Percentiles rank a stretch among this genome's conserved stretches.
Conservation (phyloP, 306 rosid species). For the Casuarina cunninghamiana region DNA sequence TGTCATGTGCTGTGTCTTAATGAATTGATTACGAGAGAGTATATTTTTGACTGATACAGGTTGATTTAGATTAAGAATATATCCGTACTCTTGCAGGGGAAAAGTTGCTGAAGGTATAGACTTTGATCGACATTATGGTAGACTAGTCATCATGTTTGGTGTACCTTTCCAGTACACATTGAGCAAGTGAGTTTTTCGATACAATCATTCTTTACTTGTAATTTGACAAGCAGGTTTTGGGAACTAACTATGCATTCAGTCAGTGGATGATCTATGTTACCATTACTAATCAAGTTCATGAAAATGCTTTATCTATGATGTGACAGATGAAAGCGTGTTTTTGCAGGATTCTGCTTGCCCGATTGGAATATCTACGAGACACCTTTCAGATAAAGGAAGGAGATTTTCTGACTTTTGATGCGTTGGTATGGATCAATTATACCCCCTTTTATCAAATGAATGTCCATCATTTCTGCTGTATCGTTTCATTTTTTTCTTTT, state of each 20-base stretch:
- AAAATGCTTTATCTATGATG: constrained; percentile 17
- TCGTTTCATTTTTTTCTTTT: constrained; percentile 4
- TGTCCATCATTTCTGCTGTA: constrained; percentile 11
- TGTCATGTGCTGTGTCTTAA: background rate
- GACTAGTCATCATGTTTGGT: constrained; percentile 89
- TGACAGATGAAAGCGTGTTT: constrained; percentile 20
- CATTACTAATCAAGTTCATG: constrained; percentile 1
- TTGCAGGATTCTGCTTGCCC: constrained; percentile 86
- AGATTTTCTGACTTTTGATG: constrained; percentile 94
- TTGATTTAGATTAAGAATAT: background rate
- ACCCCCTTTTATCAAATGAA: constrained; percentile 13
- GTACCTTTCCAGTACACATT: constrained; percentile 92
- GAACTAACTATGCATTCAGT: background rate
- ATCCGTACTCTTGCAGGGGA: constrained; percentile 53
- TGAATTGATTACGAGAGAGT: background rate
- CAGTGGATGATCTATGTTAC: constrained; percentile 3
- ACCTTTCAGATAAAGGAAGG: constrained; percentile 95
- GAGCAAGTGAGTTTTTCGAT: constrained; percentile 69
- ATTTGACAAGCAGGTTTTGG: background rate
- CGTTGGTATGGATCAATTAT: constrained; percentile 54
- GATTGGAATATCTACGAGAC: constrained; percentile 76
- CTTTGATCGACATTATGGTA: constrained; percentile 91
- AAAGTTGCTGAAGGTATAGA: constrained; percentile 95
- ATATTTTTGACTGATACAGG: background rate
- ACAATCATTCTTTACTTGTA: background rate